A percentile compares a stretch with the other conserved stretches of the same genome.
These are phyloP conservation scores for Coelastrella sp. DNA, from an alignment of 139 green algal genomes.

Conservation along the genomic window DNA sequence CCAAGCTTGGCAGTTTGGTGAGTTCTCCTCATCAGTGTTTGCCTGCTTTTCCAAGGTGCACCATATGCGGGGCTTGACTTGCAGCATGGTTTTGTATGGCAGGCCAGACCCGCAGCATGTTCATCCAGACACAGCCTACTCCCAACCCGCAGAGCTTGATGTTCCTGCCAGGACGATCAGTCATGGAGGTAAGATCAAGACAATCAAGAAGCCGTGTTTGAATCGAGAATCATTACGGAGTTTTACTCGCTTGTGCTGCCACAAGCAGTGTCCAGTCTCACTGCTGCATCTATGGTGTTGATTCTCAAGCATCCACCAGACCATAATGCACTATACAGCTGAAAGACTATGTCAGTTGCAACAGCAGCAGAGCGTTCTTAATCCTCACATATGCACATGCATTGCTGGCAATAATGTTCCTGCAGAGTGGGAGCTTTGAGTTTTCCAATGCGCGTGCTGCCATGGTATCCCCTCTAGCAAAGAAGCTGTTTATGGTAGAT, in stretches of 20 bases:
- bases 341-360: too few relatives aligned
- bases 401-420: neutral
- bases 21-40: neutral
- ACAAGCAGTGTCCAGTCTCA: constrained; percentile 77
- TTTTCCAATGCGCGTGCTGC: constrained; percentile 85
- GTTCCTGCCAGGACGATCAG: constrained; percentile 93
- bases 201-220: constrained; percentile 94
- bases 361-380: neutral
- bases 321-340: too few relatives aligned
- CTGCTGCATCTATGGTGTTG: too few relatives aligned
- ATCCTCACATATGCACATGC: neutral
- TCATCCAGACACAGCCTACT: constrained; percentile 97
- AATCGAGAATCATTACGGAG: too few relatives aligned
- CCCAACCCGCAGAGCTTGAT: constrained; percentile 97
- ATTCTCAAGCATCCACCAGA: too few relatives aligned
- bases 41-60: neutral
- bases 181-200: constrained; percentile 80
- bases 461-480: constrained; percentile 91
- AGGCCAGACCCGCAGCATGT: constrained; percentile 74
- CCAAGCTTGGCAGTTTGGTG: constrained; percentile 9
- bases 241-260: constrained; percentile 94
- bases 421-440: constrained; percentile 72
- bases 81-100: neutral
- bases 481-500: constrained; percentile 89
- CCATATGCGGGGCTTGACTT: neutral